Evolutionary conservation across 768 basidiomycete genomes (phyloP).

Genomic region (Chalciporus piperatus): DNA sequence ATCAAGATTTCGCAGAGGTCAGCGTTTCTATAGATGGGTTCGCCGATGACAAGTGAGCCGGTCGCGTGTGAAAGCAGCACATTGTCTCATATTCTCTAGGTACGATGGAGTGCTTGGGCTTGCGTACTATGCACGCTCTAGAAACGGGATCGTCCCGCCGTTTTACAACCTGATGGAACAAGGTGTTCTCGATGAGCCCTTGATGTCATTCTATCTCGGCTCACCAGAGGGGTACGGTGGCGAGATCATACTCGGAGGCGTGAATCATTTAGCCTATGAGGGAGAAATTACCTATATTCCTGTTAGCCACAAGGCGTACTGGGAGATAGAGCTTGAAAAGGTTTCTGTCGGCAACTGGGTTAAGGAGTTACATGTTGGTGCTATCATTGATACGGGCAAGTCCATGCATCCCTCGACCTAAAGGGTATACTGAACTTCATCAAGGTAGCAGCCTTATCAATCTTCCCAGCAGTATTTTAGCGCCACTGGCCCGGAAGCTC

Average conservation of each 20-base stretch:
- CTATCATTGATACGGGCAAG: too few relatives aligned
- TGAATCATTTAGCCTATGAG: too few relatives aligned
- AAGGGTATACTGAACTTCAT: too few relatives aligned
- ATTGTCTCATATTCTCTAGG: slow-evolving; percentile 37
- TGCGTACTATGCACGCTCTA: slow-evolving; percentile 91
- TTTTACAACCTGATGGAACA: slow-evolving; percentile 92
- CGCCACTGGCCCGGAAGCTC: too few relatives aligned
- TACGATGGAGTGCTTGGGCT: slow-evolving; percentile 96
- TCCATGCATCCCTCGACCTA: slow-evolving; percentile 24
- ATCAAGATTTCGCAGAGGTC: slow-evolving; percentile 92
- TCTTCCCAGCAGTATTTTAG: too few relatives aligned
- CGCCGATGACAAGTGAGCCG: slow-evolving; percentile 85
- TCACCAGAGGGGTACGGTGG: slow-evolving; percentile 85
- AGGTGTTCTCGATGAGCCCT: slow-evolving; percentile 73
- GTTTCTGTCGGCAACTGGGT: too few relatives aligned
- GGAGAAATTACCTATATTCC: too few relatives aligned
- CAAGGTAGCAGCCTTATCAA: too few relatives aligned
- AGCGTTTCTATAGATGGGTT: slow-evolving; percentile 95
- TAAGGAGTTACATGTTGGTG: too few relatives aligned
- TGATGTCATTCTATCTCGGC: slow-evolving; percentile 95
- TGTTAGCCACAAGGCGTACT: too few relatives aligned
- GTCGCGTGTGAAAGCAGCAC: not conserved
- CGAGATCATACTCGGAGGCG: slow-evolving; percentile 50
- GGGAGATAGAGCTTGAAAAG: too few relatives aligned
- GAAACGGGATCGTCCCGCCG: slow-evolving; percentile 88